A percentile compares a stretch with the other conserved stretches of the same genome.
Evolutionary conservation across 768 basidiomycete genomes (phyloP).

Genomic region (Suillus plorans): DNA sequence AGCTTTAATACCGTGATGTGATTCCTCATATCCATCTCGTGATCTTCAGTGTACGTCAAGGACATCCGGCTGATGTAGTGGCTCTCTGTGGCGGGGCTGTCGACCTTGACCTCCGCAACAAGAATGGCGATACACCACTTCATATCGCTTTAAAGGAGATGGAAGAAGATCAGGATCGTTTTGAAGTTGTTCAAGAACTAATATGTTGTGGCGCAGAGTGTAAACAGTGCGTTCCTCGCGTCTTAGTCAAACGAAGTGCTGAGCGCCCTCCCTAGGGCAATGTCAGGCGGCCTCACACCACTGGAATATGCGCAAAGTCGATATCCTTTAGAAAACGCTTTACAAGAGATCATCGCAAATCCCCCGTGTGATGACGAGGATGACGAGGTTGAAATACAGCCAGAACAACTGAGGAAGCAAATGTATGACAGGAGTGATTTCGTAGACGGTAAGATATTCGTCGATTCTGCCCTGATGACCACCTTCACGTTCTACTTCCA

Average conservation of each 20-base stretch:
- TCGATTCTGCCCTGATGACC: no score
- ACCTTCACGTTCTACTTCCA: background rate
- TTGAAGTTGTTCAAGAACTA: slow-evolving; percentile 15
- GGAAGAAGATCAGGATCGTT: slow-evolving; percentile 13
- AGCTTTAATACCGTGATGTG: background rate
- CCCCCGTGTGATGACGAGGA: background rate
- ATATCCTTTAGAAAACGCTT: background rate
- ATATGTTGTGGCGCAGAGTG: background rate
- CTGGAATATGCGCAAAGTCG: background rate
- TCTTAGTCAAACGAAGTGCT: background rate
- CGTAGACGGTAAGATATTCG: background rate
- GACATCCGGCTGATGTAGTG: slow-evolving; percentile 16
- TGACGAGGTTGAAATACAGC: background rate
- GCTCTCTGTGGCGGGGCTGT: slow-evolving; percentile 19
- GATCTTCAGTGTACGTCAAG: background rate
- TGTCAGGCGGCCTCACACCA: slow-evolving; percentile 3
- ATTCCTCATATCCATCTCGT: slow-evolving; percentile 1
- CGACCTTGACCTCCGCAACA: slow-evolving; percentile 25
- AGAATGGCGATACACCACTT: slow-evolving; percentile 26
- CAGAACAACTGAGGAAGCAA: background rate
- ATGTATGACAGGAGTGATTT: background rate
- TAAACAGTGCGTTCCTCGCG: background rate
- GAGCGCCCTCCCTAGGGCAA: background rate
- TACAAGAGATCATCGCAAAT: background rate
- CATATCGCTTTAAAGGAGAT: slow-evolving; percentile 26